Evolutionary conservation across 495 filamentous ascomycete genomes (phyloP), one percentile per base, ranked within the genome.

Genomic region (Podospora pseudocomata): DNA sequence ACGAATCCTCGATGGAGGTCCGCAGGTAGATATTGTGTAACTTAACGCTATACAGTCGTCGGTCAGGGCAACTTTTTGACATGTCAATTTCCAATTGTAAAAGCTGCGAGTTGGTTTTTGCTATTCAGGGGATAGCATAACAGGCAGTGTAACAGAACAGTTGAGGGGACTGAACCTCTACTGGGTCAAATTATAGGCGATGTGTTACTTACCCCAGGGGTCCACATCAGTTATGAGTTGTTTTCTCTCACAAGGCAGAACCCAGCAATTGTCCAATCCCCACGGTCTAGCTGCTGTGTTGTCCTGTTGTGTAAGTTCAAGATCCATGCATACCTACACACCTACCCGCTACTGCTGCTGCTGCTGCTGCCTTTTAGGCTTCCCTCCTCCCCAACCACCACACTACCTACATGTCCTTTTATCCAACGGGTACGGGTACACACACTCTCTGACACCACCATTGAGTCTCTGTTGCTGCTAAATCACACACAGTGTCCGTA

Each of bases 341-440:
- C 23, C 23, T 23, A 23, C 23, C 23, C 23, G 23, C 23, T 23
- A 56, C 19, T 56, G 19, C 16, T 56, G 19, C 16, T 56, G 53
- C 15, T 56, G 19, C 19, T 58, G n/a, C n/a, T 20, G 55, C 55
- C n/a, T 58, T 58, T 58, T 58, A 58, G 55, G 55, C 55, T 58
- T 58, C n/a, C 13, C 11, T 32, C 30, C 30, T 32, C 30, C 30
- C 30, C 30, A 32, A 32, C 30, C 30, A 32, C 30, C 30, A 32
- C 23, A 23, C 23, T 23, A 32, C 20, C 9, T 16, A 13, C 9
- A 49, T 49, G 13, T 18, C 15, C 39, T 49, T 23, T 23, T 13
- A 13, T 49, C 39, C 9, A 49, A 32, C 4, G 1, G 30, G 23
- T 23, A 49, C 39, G 39, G 39, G 13, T 49, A 49, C 6, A 49